A percentile compares a stretch with the other conserved stretches of the same genome.
Conservation (phyloP, 805 yeast genomes). For the Pachysolen tannophilus region DNA sequence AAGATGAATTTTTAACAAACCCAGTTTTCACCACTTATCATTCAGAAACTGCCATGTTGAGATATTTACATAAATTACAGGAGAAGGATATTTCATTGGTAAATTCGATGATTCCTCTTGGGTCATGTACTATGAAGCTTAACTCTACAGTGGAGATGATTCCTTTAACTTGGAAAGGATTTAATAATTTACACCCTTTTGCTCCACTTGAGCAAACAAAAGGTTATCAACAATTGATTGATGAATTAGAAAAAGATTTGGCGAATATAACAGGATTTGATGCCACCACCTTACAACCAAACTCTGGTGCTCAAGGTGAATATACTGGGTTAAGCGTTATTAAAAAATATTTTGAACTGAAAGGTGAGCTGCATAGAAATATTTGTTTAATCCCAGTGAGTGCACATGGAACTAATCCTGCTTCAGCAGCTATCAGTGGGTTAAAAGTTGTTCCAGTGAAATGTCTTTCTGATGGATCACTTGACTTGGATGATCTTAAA, state of each 20-base stretch:
- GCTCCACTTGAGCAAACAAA: constrained; percentile 83
- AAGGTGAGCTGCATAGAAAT: constrained; percentile 68
- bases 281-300: constrained; percentile 89
- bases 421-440: constrained; percentile 97
- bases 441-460: constrained; percentile 88
- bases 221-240: constrained; percentile 73
- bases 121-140: constrained; percentile 97
- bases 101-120: constrained; percentile 94
- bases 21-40: constrained; percentile 82
- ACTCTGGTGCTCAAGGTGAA: constrained; percentile 98
- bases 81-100: constrained; percentile 87
- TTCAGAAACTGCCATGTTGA: constrained; percentile 89
- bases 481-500: constrained; percentile 71
- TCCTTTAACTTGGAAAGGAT: constrained; percentile 92
- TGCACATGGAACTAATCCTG: constrained; percentile 99
- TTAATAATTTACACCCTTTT: constrained; percentile 84
- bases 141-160: constrained; percentile 94
- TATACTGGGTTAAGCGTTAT: constrained; percentile 89
- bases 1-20: constrained; percentile 55
- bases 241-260: constrained; percentile 74
- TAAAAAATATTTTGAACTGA: constrained; percentile 60
- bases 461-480: constrained; percentile 78
- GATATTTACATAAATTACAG: constrained; percentile 83
- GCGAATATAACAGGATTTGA: constrained; percentile 91
- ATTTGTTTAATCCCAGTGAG: constrained; percentile 92